phyloP scores from a whole-genome alignment of 345 rosid species.

The Brassica nigra region DNA sequence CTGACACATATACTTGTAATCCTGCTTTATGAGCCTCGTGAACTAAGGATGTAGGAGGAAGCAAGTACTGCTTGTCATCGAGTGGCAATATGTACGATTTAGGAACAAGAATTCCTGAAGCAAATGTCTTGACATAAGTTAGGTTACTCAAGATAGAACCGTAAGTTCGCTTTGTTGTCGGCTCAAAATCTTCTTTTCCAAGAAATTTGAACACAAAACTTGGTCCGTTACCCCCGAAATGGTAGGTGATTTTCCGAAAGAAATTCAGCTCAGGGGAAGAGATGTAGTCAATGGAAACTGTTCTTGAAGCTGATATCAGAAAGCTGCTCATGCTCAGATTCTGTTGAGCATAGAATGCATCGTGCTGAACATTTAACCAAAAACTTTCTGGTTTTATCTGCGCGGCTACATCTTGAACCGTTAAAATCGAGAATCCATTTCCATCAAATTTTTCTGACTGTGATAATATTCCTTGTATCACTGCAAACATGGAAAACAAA shows the following conservation, averaged over 20 bases:
- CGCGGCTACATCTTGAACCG: conserved; percentile 39
- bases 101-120: conserved; percentile 77
- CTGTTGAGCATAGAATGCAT: conserved; percentile 59
- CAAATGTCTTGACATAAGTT: conserved; percentile 75
- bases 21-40: conserved; percentile 76
- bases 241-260: conserved; percentile 49
- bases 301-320: conserved; percentile 49
- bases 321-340: conserved; percentile 62
- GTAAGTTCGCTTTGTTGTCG: conserved; percentile 67
- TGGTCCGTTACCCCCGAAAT: conserved; percentile 43
- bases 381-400: conserved; percentile 38
- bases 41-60: conserved; percentile 54
- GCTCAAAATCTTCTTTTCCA: conserved; percentile 47
- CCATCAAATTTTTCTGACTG: not conserved
- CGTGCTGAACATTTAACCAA: conserved; percentile 85
- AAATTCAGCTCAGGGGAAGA: conserved; percentile 81
- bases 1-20: conserved; percentile 68
- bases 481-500: not conserved
- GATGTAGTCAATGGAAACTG: conserved; percentile 48
- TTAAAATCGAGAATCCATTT: conserved; percentile 33
- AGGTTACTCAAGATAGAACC: conserved; percentile 57
- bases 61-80: conserved; percentile 48
- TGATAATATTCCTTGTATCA: not conserved
- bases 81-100: conserved; percentile 71
- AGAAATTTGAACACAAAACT: conserved; percentile 60